Evolutionary conservation across 2,329 filamentous ascomycete genomes (phyloP).

Genomic region (Apiospora koreana): DNA sequence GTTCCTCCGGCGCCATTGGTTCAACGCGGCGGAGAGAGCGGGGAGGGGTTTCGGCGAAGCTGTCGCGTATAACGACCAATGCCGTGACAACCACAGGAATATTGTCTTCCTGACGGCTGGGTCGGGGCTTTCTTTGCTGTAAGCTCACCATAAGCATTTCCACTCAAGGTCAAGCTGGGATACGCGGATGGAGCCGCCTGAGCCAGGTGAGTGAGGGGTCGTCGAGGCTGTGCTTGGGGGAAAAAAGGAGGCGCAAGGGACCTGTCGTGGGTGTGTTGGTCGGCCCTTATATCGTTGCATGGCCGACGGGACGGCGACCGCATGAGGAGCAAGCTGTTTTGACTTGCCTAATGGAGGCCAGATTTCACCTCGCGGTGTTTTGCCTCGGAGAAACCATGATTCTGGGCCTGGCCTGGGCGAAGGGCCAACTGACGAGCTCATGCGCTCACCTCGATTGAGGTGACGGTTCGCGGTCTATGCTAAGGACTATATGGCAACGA

Average conservation of each 20-base stretch:
- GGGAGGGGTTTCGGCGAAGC: neutral
- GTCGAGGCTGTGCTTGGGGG: neutral
- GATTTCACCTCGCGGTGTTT: neutral
- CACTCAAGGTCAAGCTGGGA: neutral
- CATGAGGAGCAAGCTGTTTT: neutral
- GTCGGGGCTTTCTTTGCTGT: neutral
- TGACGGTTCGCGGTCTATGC: neutral
- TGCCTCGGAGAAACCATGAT: neutral
- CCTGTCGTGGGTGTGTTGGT: neutral
- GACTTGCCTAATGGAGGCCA: neutral
- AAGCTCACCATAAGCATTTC: neutral
- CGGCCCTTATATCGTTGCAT: constrained; percentile 3
- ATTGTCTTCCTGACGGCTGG: neutral
- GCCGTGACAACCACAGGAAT: neutral
- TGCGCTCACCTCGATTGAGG: neutral
- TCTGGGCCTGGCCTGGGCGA: neutral
- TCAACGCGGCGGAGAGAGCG: neutral
- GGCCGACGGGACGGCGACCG: neutral
- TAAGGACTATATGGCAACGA: no score
- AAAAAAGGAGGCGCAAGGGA: neutral
- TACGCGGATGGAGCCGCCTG: neutral
- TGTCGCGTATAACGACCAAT: neutral
- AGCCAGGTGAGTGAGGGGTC: neutral
- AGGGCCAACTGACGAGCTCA: neutral
- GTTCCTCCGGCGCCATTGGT: neutral